Conservation (phyloP, 495 filamentous ascomycete genomes). For the Trichoderma reesei region DNA sequence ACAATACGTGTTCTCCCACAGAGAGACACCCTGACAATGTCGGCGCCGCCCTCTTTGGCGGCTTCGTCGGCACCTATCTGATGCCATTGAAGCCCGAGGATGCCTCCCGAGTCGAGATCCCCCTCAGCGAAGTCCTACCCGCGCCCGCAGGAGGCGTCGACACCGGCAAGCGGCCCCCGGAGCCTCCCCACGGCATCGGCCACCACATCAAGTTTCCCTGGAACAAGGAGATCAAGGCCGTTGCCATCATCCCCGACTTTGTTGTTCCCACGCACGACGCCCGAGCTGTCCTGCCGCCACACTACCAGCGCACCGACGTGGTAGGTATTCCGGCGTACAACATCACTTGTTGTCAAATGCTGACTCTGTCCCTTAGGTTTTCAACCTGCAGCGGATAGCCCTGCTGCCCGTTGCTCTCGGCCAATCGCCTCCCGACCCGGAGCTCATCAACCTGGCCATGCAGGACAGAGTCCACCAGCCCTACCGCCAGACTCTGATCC, state of each 20-base stretch:
- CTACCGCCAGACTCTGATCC: conserved; percentile 80
- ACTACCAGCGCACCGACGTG: conserved; percentile 69
- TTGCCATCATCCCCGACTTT: conserved; percentile 90
- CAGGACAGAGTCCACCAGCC: conserved; percentile 96
- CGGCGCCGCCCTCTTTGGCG: conserved; percentile 85
- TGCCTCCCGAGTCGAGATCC: conserved; percentile 79
- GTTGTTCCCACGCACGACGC: conserved; percentile 85
- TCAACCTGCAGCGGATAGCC: conserved; percentile 88
- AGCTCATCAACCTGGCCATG: conserved; percentile 93
- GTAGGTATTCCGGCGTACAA: conserved; percentile 33
- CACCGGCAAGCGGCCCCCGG: conserved; percentile 70
- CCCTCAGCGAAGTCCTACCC: conserved; percentile 86
- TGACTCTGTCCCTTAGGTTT: conserved; percentile 44
- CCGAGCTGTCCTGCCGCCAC: conserved; percentile 65
- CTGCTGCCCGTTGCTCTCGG: conserved; percentile 79
- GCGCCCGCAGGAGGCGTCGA: conserved; percentile 78
- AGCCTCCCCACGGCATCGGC: conserved; percentile 83
- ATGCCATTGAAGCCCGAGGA: conserved; percentile 82
- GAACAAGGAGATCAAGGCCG: conserved; percentile 86
- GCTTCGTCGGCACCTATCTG: conserved; percentile 93
- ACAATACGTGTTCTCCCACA: conserved; percentile 19
- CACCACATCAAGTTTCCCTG: conserved; percentile 88
- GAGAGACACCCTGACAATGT: conserved; percentile 97
- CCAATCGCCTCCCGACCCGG: conserved; percentile 77
- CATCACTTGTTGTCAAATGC: not conserved